Evolutionary conservation across 2,329 filamentous ascomycete species (phyloP), one percentile per base, ranked within the genome.

Genomic region (Microdochium paspali): DNA sequence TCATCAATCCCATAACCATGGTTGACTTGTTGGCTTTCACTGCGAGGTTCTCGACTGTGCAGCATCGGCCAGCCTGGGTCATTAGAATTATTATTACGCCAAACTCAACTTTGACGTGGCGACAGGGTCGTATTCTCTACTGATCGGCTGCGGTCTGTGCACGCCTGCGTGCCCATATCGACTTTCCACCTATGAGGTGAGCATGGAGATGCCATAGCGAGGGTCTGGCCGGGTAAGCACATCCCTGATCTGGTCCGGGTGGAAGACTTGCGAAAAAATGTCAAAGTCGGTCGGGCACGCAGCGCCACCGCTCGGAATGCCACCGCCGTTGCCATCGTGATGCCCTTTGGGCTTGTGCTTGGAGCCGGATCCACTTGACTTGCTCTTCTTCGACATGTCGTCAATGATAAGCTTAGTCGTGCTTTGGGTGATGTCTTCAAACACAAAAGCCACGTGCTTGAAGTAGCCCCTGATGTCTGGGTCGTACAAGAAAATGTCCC

Each of bases 381-480:
- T 66, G 49, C 58, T 66, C 58, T 79, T 80, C 56, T 77, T 80
- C 47, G 66, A 66, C 44, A 79, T 71, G 48, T 80, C 76, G 43
- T 80, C 74, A 23, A 71, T 62, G 49, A 81, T 76, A 51, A 75
- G 58, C 46, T 68, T 67, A n/a, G 67, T 62, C 1, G 76, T 80
- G 63, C 71, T 78, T 58, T 78, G 73, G 44, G 61, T 57, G 3
- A 68, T 63, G 49, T 82, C 76, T 53, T 84, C 80, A 52, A 85
- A 84, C 12, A 80, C 76, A 58, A 85, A 85, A 5, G 80, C 72
- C 26, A 84, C 76, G 53, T 78, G 75, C 46, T 70, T 62, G 56
- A 85, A 81, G 49, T 79, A 76, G 18, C 81, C 80, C 13, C 76
- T 69, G 31, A 85, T 72, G 48, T 82, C 79, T 0, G 77, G 72